A percentile compares a stretch with the other conserved stretches of the same genome.
Evolutionary conservation across 805 yeast genomes (phyloP).

Genomic region (Torulaspora maleeae): DNA sequence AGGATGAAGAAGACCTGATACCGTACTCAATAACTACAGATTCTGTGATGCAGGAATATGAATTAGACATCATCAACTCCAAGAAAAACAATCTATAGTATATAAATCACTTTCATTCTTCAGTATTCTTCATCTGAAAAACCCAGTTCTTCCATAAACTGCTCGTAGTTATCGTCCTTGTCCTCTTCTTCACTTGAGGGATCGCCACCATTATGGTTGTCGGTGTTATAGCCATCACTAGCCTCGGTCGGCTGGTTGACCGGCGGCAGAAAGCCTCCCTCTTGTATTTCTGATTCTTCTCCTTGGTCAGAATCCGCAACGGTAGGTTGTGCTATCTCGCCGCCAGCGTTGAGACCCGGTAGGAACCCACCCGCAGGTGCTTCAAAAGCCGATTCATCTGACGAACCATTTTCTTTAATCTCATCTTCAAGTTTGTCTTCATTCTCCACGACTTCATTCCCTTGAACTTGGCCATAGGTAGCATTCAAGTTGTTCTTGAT

Average conservation of each 20-base stretch:
- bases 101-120: background rate
- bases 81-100: background rate
- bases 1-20: slow-evolving; percentile 5
- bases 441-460: slow-evolving; percentile 13
- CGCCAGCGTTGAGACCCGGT: slow-evolving; percentile 11
- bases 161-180: slow-evolving; percentile 30
- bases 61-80: slow-evolving; percentile 8
- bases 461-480: slow-evolving; percentile 41
- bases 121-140: slow-evolving; percentile 11
- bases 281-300: background rate
- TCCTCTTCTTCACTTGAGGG: slow-evolving; percentile 3
- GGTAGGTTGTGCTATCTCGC: slow-evolving; percentile 1
- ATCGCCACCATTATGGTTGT: background rate
- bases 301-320: background rate
- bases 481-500: slow-evolving; percentile 39
- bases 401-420: slow-evolving; percentile 7
- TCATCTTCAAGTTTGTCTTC: background rate
- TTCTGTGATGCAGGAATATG: slow-evolving; percentile 10
- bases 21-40: slow-evolving; percentile 9
- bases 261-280: background rate
- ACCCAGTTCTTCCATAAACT: slow-evolving; percentile 32
- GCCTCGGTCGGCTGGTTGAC: background rate
- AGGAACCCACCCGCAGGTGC: slow-evolving; percentile 17
- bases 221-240: background rate
- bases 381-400: slow-evolving; percentile 1